Evolutionary conservation across 2,329 filamentous ascomycete species (phyloP).

Genomic region (Epichloe brachyelytri): DNA sequence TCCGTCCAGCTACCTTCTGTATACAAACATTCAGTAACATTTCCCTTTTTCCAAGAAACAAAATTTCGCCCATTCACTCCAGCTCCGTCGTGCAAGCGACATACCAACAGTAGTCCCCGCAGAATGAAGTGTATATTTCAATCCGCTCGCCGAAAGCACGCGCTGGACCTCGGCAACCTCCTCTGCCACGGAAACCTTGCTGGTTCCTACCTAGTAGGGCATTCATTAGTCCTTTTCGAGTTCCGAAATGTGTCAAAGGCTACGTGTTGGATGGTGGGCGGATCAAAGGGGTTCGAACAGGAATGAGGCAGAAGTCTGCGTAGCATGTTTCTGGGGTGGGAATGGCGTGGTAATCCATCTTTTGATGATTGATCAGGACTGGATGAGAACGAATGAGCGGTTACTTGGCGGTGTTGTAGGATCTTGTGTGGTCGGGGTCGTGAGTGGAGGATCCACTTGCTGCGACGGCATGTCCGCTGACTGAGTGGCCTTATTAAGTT

Average conservation of each 20-base stretch:
- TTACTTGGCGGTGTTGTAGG: no score
- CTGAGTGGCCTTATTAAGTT: no score
- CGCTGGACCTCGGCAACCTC: constrained; percentile 85
- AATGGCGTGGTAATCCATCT: constrained; percentile 34
- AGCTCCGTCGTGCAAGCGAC: background rate
- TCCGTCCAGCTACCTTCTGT: constrained; percentile 84
- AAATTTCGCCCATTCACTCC: no score
- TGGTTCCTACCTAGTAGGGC: constrained; percentile 58
- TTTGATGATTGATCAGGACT: background rate
- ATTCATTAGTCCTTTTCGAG: background rate
- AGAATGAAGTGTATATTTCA: constrained; percentile 83
- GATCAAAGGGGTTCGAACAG: constrained; percentile 33
- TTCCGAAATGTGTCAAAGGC: no score
- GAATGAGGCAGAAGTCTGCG: constrained; percentile 85
- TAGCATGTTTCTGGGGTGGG: constrained; percentile 63
- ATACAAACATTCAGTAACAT: background rate
- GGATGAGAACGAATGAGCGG: background rate
- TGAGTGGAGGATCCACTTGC: no score
- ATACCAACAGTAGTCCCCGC: constrained; percentile 84
- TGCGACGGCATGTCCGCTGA: no score
- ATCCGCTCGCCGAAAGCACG: constrained; percentile 65
- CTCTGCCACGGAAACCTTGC: constrained; percentile 58
- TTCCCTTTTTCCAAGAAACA: background rate
- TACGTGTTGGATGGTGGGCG: background rate
- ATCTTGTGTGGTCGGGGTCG: no score